Evolutionary conservation across 164 flowering plant genomes (phyloP), one percentile per base, ranked within the genome.

Genomic region (Magnolia sinica): DNA sequence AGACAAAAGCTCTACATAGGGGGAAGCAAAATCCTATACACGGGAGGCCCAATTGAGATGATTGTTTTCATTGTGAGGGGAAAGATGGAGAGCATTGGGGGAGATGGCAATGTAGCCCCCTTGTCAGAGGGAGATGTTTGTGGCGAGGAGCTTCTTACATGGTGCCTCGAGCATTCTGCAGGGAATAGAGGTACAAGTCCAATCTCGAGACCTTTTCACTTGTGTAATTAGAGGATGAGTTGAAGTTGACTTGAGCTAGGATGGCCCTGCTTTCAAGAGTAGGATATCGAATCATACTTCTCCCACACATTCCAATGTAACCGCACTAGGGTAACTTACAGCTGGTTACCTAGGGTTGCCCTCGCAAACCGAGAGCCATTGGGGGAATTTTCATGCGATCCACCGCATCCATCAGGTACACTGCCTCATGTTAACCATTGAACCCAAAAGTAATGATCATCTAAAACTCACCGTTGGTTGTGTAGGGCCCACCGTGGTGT

Each of bases 131-230:
- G 95, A 66, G 91, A 88, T 83, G 89, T 86, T 64, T 89, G 91
- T 74, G 97, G 98, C 10, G 98, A 92, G 78, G 97, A 92, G 86
- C 97, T 95, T 72, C 92, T 95, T 23, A 84, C 88, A 49, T 91
- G 94, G 95, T 91, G 88, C 84, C 93, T 95, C 45, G 94, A 95
- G 79, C 86, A 89, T 65, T 84, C 86, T 79, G 76, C 91, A 2
- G 80, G 82, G 73, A 81, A 82, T 79, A 87, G 75, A 89, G 97
- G 97, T 91, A 83, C 31, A 8, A 29, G 7, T n/a, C 24, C 18
- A 1, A 8, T 68, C 71, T 3, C 31, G 14, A 31, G 27, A 8
- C 71, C 18, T 68, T 18, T 29, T 20, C 24, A 64, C 24, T 55
- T 55, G 19, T 55, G 13, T 55, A 16, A 55, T 55, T 55, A 3